Conservation (phyloP, 2,329 filamentous ascomycete genomes). For the Ophioceras dolichostomum region DNA sequence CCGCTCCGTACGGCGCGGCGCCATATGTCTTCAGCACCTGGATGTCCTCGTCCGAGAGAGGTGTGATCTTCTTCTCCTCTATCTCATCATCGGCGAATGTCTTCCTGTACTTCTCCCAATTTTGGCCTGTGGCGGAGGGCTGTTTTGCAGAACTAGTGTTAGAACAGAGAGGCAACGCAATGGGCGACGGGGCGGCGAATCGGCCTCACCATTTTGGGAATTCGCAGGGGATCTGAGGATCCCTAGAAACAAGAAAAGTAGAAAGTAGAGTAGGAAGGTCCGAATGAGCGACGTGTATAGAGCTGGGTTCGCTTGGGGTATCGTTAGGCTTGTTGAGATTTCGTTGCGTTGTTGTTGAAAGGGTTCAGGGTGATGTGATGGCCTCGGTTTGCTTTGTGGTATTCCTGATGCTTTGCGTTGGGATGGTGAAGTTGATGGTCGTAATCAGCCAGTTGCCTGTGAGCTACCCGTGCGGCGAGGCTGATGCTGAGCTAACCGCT, state of each 20-base stretch:
- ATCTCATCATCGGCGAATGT: slow-evolving; percentile 92
- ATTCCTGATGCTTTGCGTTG: too few relatives aligned
- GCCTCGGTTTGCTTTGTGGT: too few relatives aligned
- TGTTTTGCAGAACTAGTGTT: slow-evolving; percentile 28
- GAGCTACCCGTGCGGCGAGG: background rate
- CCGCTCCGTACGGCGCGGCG: slow-evolving; percentile 85
- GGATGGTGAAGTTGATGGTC: background rate
- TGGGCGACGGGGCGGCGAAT: too few relatives aligned
- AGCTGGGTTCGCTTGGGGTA: too few relatives aligned
- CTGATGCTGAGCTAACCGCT: background rate
- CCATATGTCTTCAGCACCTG: slow-evolving; percentile 99
- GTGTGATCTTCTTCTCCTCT: slow-evolving; percentile 99
- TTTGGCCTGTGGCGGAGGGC: slow-evolving; percentile 87
- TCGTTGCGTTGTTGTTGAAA: background rate
- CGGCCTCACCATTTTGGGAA: too few relatives aligned
- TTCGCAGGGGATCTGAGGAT: background rate
- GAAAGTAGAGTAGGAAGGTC: background rate
- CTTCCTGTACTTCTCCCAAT: slow-evolving; percentile 99
- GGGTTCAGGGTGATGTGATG: too few relatives aligned
- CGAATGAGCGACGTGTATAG: too few relatives aligned
- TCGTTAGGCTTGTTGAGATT: background rate
- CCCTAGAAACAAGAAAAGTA: background rate
- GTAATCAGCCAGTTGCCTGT: background rate
- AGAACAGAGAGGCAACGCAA: background rate
- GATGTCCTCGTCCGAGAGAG: slow-evolving; percentile 95